Evolutionary conservation across 805 yeast species (phyloP), one percentile per base, ranked within the genome.

Genomic region (Monosporozyma siamensis): DNA sequence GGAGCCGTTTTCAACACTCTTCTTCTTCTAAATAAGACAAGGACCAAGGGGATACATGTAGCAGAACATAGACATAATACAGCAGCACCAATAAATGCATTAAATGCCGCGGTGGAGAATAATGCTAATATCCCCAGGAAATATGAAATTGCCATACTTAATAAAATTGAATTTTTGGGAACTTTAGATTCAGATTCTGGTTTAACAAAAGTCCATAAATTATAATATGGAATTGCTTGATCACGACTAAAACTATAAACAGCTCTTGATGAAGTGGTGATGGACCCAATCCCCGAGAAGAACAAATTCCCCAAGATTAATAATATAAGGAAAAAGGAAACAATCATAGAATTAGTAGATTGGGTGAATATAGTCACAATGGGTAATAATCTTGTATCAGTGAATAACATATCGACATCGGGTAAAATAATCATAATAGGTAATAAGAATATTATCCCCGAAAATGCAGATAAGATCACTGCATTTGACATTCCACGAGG

Each of bases 231-330:
- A 35, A 85, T 61, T 0, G 88, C 95, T 29, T 80, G 84, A 58
- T 85, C 95, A 64, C 95, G 73, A 41, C 90, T 86, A 64, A 85
- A 78, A 21, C 86, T 82, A 57, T 75, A 84, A 0, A 87, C 83
- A n/a, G 81, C 74, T 70, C 94, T 73, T 3, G 92, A 82, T 2
- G 88, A 83, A 0, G 94, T 81, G 1, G 92, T 84, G 27, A 82
- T 68, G 1, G 90, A 74, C 4, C 94, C 89, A 39, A 85, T 77
- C 2, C 88, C 82, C 27, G 86, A 87, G 59, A 84, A 84, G 8
- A 82, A 54, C 21, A 80, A 74, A 15, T 87, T 82, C 0, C 85
- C 92, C 38, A 77, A 67, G 44, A 82, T 72, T 57, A 83, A 65
- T 4, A 82, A 61, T 10, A 78, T 83, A 44, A 84, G 68, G 40